Evolutionary conservation across 2,329 filamentous ascomycete species (phyloP), one percentile per base, ranked within the genome.

Genomic region (Zymoseptoria tritici): DNA sequence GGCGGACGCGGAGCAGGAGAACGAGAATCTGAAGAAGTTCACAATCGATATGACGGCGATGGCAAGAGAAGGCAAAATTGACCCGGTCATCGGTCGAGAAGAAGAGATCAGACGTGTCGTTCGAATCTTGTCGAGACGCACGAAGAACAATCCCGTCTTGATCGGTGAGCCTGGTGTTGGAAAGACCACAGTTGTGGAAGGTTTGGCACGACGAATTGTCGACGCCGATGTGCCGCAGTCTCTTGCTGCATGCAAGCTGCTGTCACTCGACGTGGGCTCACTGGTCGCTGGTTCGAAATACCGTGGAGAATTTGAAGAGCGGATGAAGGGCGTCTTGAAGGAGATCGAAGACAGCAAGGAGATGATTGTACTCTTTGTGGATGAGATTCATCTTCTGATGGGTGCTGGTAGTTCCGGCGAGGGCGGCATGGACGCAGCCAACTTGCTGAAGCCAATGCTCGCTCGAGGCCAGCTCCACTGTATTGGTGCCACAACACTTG

Each of bases 371-470:
- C 86, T 99, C 64, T 99, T 99, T 69, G 94, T 99, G 67, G 94
- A 99, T 76, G 94, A 99, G 76, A 99, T 99, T 66, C 94, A 99
- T 78, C 83, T 99, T 64, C 86, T 99, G 63, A 99, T 99, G 94
- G 94, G 94, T 61, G 94, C 94, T 66, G 94, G 94, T 61, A 87
- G 91, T 46, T 93, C 89, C 57, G 94, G 94, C 59, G 93, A 97
- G 74, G 94, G 94, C 65, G 94, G 94, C 68, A 99, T 99, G 94
- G 94, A 99, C 73, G 94, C 94, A 55, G 94, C 94, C 70, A 99
- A 99, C 75, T 79, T 99, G 69, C 83, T 99, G 64, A 99, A 99
- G 80, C 94, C 94, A 60, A 97, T 97, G 93, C 84, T 99, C 67
- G 94, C 94, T 62, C 87, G 94, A 72, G 94, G 94, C 57, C 93